Conservation (phyloP, 768 basidiomycete genomes). For the Hygrophoropsis aurantiaca region DNA sequence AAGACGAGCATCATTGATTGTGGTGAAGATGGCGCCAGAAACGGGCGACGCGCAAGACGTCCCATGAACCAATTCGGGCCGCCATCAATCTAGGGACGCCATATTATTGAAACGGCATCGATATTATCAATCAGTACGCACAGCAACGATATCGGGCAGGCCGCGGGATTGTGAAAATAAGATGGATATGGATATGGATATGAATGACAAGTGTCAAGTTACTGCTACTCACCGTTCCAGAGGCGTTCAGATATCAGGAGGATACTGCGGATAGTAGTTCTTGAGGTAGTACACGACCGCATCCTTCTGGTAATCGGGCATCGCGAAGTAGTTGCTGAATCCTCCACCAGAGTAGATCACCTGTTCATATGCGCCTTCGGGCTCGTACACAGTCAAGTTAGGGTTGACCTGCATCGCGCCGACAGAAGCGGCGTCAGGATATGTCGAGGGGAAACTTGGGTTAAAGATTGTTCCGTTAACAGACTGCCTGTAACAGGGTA, state of each 20-base stretch:
- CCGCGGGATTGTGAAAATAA: conserved; percentile 44
- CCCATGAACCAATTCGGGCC: conserved; percentile 23
- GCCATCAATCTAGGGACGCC: conserved; percentile 23
- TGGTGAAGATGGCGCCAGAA: conserved; percentile 54
- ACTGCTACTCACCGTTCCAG: conserved; percentile 32
- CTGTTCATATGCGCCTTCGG: conserved; percentile 45
- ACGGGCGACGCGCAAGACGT: conserved; percentile 64
- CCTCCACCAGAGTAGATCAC: no score
- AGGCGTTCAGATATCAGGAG: conserved; percentile 44
- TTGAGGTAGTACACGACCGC: conserved; percentile 47
- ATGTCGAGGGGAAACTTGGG: conserved; percentile 47
- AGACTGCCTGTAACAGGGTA: conserved; percentile 26
- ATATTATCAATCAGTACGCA: conserved; percentile 10
- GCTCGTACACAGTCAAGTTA: conserved; percentile 41
- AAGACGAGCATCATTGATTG: conserved; percentile 62
- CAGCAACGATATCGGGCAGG: conserved; percentile 55
- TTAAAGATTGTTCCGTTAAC: conserved; percentile 56
- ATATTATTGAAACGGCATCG: conserved; percentile 19
- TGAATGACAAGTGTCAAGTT: conserved; percentile 22
- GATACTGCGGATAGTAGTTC: conserved; percentile 40
- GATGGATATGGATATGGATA: conserved; percentile 22
- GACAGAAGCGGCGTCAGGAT: conserved; percentile 67
- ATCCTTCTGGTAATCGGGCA: no score
- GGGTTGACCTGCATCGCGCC: conserved; percentile 59
- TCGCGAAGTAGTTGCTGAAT: no score